These are phyloP conservation scores for Colletotrichum neosansevieriae DNA, from an alignment of 2,329 filamentous ascomycete genomes.

Conservation along the genomic window DNA sequence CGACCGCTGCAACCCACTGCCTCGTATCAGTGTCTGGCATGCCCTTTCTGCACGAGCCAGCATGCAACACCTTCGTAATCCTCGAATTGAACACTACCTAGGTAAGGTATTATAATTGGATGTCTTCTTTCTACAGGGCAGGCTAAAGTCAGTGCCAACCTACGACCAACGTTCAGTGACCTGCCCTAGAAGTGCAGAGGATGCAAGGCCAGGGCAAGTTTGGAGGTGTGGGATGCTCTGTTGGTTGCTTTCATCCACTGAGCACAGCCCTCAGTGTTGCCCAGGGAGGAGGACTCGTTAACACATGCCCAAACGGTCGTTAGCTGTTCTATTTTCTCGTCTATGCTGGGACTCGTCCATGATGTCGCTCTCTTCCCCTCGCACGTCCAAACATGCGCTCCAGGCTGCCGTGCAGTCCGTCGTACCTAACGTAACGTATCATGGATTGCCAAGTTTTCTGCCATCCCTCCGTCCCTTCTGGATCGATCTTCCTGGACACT, in stretches of 20 bases:
- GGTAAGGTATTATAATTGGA: no score
- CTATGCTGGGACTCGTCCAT: no score
- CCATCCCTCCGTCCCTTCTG: conserved; percentile 13
- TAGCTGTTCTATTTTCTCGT: conserved; percentile 12
- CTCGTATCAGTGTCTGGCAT: neutral
- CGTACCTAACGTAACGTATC: conserved; percentile 19
- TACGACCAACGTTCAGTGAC: no score
- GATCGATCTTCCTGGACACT: neutral
- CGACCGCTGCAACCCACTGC: conserved; percentile 7
- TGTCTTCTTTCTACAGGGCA: no score
- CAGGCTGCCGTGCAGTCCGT: neutral
- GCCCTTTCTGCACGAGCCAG: neutral
- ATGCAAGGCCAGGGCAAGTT: neutral
- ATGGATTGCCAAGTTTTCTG: conserved; percentile 3
- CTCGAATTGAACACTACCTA: neutral
- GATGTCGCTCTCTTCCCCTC: neutral
- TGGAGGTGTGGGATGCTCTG: conserved; percentile 1
- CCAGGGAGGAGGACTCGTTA: conserved; percentile 11
- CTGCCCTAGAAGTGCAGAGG: conserved; percentile 7
- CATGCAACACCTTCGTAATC: neutral
- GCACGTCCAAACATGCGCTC: conserved; percentile 8
- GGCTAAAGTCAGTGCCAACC: no score
- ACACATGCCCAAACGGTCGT: conserved; percentile 12
- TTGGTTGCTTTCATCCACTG: neutral
- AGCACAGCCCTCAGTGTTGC: conserved; percentile 10